Base-by-base conservation (phyloP, 139 green algal genomes). In the Pseudopediastrum boryanum region DNA sequence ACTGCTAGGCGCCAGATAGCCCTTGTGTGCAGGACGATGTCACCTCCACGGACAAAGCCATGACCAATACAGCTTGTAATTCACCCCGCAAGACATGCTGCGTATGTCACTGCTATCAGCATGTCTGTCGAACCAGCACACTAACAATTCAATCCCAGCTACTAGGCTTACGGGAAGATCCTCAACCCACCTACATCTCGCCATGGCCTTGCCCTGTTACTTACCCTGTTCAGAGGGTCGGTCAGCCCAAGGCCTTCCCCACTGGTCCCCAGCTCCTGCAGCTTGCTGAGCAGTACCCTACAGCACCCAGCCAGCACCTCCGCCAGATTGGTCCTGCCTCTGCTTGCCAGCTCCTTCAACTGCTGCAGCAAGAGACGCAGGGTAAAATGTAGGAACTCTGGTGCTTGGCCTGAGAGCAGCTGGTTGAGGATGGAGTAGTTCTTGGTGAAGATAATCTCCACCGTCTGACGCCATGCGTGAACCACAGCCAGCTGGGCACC, bases 391-490 rank as follows among this genome's bases (percentile, higher is more conserved):
- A 80, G 74, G 43, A 72, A 44, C 43, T 71, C 74, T n/a, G 74
- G 74, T 13, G 44, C 74, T 10, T 31, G 42, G n/a, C 61, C 74
- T 6, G 59, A n/a, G n/a, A 46, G 25, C 42, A 65, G 51, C 33
- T 71, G 42, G 43, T 63, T 69, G 31, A 87, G 68, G 12, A 78
- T 67, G 29, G 71, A 77, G 36, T 86, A 93, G 71, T 83, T 79
- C 3, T 85, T 79, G 4, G 86, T 87, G 78, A 91, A 86, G 9
- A 83, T 82, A 10, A 93, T 75, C 43, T 89, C 75, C 4, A 86
- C 58, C 21, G 86, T 59, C n/a, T 85, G 76, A 50, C 85, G 70
- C 89, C 91, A 95, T 7, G 80, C 89, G 21, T 78, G 73, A 29
- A 87, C 75, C 42, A 85, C 71, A 19, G 86, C 83, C 1, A 56